Evolutionary conservation across 1,139 yeast genomes (phyloP), one percentile per base, ranked within the genome.

Genomic region (Arxiozyma bovina): DNA sequence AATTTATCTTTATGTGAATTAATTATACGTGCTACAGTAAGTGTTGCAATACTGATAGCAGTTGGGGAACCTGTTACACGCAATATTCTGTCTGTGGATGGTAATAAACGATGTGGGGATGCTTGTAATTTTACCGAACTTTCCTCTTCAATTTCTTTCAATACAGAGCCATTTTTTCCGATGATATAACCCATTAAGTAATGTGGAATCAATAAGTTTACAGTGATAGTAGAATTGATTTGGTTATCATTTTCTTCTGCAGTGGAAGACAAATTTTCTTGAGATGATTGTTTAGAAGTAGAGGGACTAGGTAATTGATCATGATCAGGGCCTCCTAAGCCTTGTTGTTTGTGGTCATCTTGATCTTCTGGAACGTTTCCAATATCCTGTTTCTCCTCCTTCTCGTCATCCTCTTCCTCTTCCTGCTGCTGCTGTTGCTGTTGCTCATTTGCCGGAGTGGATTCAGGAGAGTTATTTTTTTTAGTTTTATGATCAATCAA

Each of bases 11-110:
- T 78, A 65, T 81, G 84, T 59, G 82, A 86, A 56, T 81, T 68
- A 54, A 85, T 74, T 8, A 86, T 84, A 66, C 82, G 84, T 1
- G 87, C 81, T 55, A 88, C 77, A 65, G 85, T 85, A 67, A 83
- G 87, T 0, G 85, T 76, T 8, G 96, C 96, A 61, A 87, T 86
- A 65, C 87, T 95, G 52, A 90, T 80, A 2, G 96, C 91, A 70
- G 87, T 95, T 4, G 91, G 90, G 12, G 86, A 94, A 4, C 97
- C 97, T 17, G 78, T 74, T 21, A 90, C 78, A 38, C 83, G 77
- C 53, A 90, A 72, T 6, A 87, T 76, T 56, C 96, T 77, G 67
- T 90, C 97, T 18, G 93, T 87, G 1, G 95, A 86, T 58, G 79
- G 79, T 1, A 96, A 90, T 60, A 90, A 74, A 22, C 85, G 80